Percentiles rank a stretch among this genome's conserved stretches.
Conservation (phyloP, 148 eudicot species). For the Pharnaceum exiguum region DNA sequence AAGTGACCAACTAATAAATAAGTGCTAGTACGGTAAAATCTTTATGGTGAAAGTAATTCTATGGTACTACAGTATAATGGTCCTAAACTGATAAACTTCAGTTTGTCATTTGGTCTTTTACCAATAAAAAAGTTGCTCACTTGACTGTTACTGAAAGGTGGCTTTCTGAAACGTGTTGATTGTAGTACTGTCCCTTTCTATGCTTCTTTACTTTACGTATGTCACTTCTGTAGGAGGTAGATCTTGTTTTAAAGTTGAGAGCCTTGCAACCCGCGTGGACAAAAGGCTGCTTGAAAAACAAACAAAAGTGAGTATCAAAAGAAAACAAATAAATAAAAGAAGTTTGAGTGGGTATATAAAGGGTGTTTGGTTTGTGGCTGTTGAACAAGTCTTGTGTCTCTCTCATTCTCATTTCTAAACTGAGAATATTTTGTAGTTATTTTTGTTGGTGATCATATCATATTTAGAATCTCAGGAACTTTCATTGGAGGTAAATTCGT, state of each 20-base stretch:
- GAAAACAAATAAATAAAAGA: neutral
- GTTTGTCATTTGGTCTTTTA: conserved; percentile 2
- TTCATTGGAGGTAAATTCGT: neutral
- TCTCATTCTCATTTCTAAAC: neutral
- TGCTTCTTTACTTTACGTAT: neutral
- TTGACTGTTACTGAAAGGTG: conserved; percentile 29
- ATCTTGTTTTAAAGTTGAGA: conserved; percentile 15
- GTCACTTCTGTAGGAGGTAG: conserved; percentile 5
- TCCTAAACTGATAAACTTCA: neutral
- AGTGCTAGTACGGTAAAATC: neutral
- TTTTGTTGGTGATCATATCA: neutral
- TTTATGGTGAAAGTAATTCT: neutral
- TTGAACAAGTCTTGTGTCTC: neutral
- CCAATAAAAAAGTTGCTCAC: conserved; percentile 22
- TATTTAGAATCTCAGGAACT: neutral
- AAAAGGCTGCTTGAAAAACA: neutral
- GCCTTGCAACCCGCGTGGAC: too few relatives aligned
- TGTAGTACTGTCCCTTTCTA: conserved; percentile 1
- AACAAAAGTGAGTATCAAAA: too few relatives aligned
- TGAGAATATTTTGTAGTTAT: neutral
- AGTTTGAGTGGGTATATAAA: conserved; percentile 17
- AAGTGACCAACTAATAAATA: neutral
- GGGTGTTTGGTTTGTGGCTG: conserved; percentile 7
- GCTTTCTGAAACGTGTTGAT: conserved; percentile 19
- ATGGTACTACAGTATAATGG: too few relatives aligned